Base-by-base conservation (phyloP, 805 yeast genomes). In the Blastobotrys robertii region DNA sequence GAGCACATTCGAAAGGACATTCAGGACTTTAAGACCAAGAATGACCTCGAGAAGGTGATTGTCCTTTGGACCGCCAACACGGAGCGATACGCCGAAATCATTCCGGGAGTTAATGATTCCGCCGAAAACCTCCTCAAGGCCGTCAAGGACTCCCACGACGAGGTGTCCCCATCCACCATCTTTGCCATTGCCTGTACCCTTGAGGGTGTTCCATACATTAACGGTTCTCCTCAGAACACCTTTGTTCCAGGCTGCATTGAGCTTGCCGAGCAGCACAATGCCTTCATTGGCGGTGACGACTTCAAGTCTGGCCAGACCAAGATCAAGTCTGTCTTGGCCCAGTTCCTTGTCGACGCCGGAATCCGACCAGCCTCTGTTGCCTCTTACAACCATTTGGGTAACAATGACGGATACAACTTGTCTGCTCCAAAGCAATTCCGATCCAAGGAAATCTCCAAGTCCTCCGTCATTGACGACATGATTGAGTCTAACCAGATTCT, bases 61-160 rank as follows among this genome's bases (percentile, higher is more conserved):
- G 84, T 90, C 38, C 72, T 88, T 58, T 88, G 97, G 97, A 87
- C 96, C 37, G 97, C 97, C 44, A 90, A 88, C 69, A 88, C 97
- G 44, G 97, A 88, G 69, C 79, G 97, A 62, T 87, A 82, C 62
- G 77, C 94, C 36, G 88, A 83, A 34, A 59, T 90, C 35, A 65
- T 79, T 36, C 68, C 71, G 4, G 92, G 94, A 46, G 85, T 90
- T 50, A 87, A 88, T 60, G 97, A 88, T 63, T 84, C 90, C 22
- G 79, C 86, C 41, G 94, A 83, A 33, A 83, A 84, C 65, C 68
- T 88, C 59, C 52, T 88, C 52, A 65, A 70, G 40, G 61, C 95
- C 13, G 78, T 88, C 63, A 86, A 85, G 66, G 62, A 62, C 31
- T 85, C 84, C 55, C 95, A 88, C 60, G 72, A 66, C 33, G 97